These are phyloP conservation scores for Heritiera littoralis DNA, from an alignment of 345 rosid genomes.

Conservation along the genomic window DNA sequence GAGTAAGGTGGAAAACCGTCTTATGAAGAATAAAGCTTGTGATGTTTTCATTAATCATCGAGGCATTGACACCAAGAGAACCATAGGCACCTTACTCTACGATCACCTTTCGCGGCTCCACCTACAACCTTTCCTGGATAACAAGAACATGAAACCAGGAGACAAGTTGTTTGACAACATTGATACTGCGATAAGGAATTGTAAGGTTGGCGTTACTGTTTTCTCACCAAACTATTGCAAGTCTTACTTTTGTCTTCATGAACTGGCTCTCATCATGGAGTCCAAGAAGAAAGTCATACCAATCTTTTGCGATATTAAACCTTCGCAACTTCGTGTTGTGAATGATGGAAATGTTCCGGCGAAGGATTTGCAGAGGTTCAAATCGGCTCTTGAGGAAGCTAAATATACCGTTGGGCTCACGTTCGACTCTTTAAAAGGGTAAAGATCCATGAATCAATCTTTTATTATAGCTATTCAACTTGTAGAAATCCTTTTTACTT, in stretches of 20 bases:
- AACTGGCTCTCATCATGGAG: slow-evolving; percentile 68
- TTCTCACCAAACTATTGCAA: slow-evolving; percentile 62
- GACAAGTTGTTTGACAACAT: slow-evolving; percentile 66
- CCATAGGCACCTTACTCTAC: slow-evolving; percentile 55
- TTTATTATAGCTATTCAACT: background rate
- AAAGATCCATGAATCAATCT: background rate
- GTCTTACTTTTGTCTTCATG: slow-evolving; percentile 65
- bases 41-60: slow-evolving; percentile 76
- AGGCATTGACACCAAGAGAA: slow-evolving; percentile 63
- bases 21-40: background rate
- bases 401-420: slow-evolving; percentile 62
- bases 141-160: slow-evolving; percentile 74
- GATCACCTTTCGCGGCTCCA: slow-evolving; percentile 44
- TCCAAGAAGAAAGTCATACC: slow-evolving; percentile 63
- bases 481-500: background rate
- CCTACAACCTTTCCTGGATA: slow-evolving; percentile 59
- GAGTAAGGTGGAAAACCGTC: background rate
- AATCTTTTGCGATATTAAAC: slow-evolving; percentile 67
- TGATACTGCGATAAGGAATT: slow-evolving; percentile 42
- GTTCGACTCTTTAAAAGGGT: slow-evolving; percentile 66
- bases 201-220: slow-evolving; percentile 55
- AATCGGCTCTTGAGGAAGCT: slow-evolving; percentile 66
- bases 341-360: slow-evolving; percentile 33
- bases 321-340: slow-evolving; percentile 56
- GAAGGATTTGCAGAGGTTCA: slow-evolving; percentile 48